Base-by-base conservation (phyloP, 805 yeast species). In the Candida broadrunensis region DNA sequence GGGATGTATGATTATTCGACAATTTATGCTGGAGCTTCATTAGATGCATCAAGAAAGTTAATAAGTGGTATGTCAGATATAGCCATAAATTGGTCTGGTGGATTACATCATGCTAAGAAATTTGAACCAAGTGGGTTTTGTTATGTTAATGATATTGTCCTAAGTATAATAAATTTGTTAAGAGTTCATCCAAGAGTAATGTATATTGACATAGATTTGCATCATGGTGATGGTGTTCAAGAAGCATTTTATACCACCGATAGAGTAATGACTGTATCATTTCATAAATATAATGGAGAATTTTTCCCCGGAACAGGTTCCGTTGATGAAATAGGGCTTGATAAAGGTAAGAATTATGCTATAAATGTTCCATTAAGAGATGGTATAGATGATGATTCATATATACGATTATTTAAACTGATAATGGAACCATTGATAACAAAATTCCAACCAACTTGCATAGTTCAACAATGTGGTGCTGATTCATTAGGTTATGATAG, bases 301-400 rank as follows among this genome's bases (percentile, higher is more conserved):
- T 91, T 88, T 59, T 91, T 91, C 75, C 99, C 99, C 2, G 97
- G 97, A 12, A 91, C 99, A 0, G 99, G 99, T 19, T 86, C 87
- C 51, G 76, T 89, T 37, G 87, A 90, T 53, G 99, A 91, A 56
- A 73, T 71, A 17, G 99, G 99, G 29, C 73, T 90, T 14, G 96
- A 95, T 8, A 81, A 79, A 52, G 99, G 99, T 21, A 85, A 85
- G 49, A 77, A 91, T 63, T 88, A 84, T 59, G 81, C 96, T 0
- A 78, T 91, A 25, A 91, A 91, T 61, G 93, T 91, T 39, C 99
- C 99, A 2, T 68, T 91, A 44, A 78, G 93, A 44, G 97, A 91
- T 63, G 99, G 99, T 35, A 89, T 91, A 44, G 97, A 91, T 62
- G 97, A 91, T 67, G 93, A 84, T 37, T 80, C 88, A 37, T 91